Conservation (phyloP, 1,284 basidiomycete genomes). For the Malassezia restricta region DNA sequence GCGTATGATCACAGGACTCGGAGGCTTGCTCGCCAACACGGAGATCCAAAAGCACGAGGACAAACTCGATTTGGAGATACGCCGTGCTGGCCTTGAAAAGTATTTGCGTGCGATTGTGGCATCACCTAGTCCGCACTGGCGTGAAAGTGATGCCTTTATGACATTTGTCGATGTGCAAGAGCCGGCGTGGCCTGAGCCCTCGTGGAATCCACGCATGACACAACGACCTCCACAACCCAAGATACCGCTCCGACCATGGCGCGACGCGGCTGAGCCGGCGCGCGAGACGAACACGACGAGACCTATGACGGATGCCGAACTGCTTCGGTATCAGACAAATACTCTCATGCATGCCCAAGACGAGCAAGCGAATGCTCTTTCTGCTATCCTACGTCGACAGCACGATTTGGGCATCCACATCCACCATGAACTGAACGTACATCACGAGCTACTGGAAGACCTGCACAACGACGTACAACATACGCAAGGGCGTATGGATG, state of each 20-base stretch:
- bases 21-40: slow-evolving; percentile 8
- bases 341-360: slow-evolving; percentile 71
- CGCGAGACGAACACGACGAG: slow-evolving; percentile 71
- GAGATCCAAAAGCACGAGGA: slow-evolving; percentile 11
- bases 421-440: slow-evolving; percentile 64
- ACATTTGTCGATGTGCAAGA: slow-evolving; percentile 72
- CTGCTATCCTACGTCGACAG: slow-evolving; percentile 72
- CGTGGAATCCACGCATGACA: neutral
- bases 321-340: slow-evolving; percentile 65
- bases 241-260: neutral
- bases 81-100: slow-evolving; percentile 62
- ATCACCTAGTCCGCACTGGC: slow-evolving; percentile 68
- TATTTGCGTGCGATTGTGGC: slow-evolving; percentile 75
- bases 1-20: slow-evolving; percentile 28
- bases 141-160: slow-evolving; percentile 64
- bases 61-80: slow-evolving; percentile 57
- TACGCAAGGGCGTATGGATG: slow-evolving; percentile 63
- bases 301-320: slow-evolving; percentile 67
- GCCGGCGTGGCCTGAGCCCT: neutral
- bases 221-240: no score
- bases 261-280: neutral
- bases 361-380: slow-evolving; percentile 62
- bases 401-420: slow-evolving; percentile 78
- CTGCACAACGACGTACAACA: slow-evolving; percentile 62
- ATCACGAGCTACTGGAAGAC: slow-evolving; percentile 75